These are phyloP conservation scores for Piloderma croceum DNA, from an alignment of 768 basidiomycete genomes.

Conservation along the genomic window DNA sequence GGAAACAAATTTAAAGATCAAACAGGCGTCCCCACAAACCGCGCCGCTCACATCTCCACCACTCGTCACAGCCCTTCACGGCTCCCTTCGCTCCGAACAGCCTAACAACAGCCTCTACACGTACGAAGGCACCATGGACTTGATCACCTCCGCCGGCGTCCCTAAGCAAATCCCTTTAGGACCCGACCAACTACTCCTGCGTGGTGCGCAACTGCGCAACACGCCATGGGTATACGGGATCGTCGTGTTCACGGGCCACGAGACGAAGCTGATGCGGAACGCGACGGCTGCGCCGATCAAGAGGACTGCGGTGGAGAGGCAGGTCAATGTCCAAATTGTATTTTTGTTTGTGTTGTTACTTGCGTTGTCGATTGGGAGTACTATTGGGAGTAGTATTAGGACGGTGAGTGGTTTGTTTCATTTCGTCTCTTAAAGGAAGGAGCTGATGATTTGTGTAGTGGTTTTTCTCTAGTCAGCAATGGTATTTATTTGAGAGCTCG, in stretches of 20 bases:
- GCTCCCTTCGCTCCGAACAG: slow-evolving; percentile 88
- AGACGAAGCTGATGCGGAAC: slow-evolving; percentile 97
- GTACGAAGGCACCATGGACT: slow-evolving; percentile 78
- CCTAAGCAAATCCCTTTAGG: slow-evolving; percentile 85
- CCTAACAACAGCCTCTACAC: slow-evolving; percentile 98
- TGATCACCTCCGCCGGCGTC: slow-evolving; percentile 49
- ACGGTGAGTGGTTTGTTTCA: slow-evolving; percentile 41
- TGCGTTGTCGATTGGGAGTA: slow-evolving; percentile 83
- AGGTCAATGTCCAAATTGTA: slow-evolving; percentile 94
- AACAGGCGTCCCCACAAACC: slow-evolving; percentile 86
- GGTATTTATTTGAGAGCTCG: slow-evolving; percentile 76
- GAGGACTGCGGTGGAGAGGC: slow-evolving; percentile 89
- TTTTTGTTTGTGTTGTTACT: slow-evolving; percentile 89
- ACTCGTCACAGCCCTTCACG: slow-evolving; percentile 66
- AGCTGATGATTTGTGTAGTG: no score
- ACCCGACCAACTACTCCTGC: slow-evolving; percentile 88
- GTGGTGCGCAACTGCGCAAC: slow-evolving; percentile 94
- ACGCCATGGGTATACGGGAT: slow-evolving; percentile 96
- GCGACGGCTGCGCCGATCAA: slow-evolving; percentile 98
- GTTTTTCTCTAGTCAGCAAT: slow-evolving; percentile 82
- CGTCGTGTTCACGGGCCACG: slow-evolving; percentile 92
- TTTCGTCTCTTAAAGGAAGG: no score
- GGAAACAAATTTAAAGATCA: slow-evolving; percentile 98
- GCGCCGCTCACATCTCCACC: slow-evolving; percentile 71
- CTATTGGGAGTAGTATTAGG: slow-evolving; percentile 87